Base-by-base conservation (phyloP, 2,329 filamentous ascomycete species). In the Penicillium corylophilum region DNA sequence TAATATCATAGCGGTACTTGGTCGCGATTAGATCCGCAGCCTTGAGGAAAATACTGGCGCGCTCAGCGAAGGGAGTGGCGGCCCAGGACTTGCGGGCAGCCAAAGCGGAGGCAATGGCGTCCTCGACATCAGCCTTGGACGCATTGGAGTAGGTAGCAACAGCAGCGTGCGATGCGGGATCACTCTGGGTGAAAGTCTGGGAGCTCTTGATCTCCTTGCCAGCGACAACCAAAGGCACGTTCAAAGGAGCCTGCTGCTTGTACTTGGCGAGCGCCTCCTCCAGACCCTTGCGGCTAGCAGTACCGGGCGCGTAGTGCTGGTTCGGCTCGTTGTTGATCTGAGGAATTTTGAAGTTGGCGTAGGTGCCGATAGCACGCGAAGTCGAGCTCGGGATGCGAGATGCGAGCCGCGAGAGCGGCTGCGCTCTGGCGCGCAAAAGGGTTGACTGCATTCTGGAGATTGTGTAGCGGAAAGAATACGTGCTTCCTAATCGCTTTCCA, bases 1-100 rank as follows among this genome's bases (percentile, higher is more conserved):
- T 95, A 64, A 99, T 84, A 50, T 96, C 90, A 75, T 96, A 96
- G 69, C 94, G 84, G 76, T 99, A 97, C 77, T 97, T 97, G 59
- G 83, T 88, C 48, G 88, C 80, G 62, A 99, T 84, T 56, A 99
- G 79, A 70, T 97, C 92, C 29, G 93, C 93, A 3, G 94, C 93
- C 81, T 96, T 96, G 67, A 97, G 83, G 78, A 97, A 97, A 68
- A 99, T 82, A 50, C 92, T 89, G 12, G 93, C 93, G 48, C 93
- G 85, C 74, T 97, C 93, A 43, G 89, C 84, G 68, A 97, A 97
- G 13, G 93, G 89, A 16, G 95, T 79, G 5, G 82, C 79, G 67
- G 93, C 91, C 93, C 94, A 99, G 28, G 84, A 82, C 48, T 85
- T 80, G 77, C 95, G 94, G 43, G 92, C 92, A n/a, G 82, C 84